These are phyloP conservation scores for Vigna unguiculata DNA, from an alignment of 306 rosid genomes.

Conservation along the genomic window DNA sequence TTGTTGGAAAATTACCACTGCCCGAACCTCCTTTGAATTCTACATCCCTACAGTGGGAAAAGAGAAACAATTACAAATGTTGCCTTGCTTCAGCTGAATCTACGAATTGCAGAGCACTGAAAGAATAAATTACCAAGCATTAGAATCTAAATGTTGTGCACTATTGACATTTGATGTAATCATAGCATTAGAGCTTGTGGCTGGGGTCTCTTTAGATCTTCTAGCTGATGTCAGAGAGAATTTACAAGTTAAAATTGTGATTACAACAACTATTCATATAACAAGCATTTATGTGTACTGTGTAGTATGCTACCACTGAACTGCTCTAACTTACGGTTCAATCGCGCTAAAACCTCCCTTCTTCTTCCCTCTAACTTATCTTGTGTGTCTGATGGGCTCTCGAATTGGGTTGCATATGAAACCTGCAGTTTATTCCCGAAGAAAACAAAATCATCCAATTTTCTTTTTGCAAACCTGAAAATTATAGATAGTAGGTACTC, in stretches of 20 bases:
- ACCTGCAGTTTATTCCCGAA: slow-evolving; percentile 78
- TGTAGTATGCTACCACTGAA: background rate
- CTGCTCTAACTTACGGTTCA: slow-evolving; percentile 58
- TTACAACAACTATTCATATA: slow-evolving; percentile 21
- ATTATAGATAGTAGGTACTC: slow-evolving; percentile 10
- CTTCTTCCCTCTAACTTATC: slow-evolving; percentile 87
- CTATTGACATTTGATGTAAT: slow-evolving; percentile 43
- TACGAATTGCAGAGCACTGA: background rate
- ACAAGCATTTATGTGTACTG: slow-evolving; percentile 14
- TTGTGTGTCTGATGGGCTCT: slow-evolving; percentile 70
- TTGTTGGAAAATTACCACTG: slow-evolving; percentile 45
- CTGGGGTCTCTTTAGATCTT: slow-evolving; percentile 61
- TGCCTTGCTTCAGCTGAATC: slow-evolving; percentile 9
- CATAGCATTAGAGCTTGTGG: slow-evolving; percentile 43
- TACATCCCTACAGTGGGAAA: slow-evolving; percentile 48
- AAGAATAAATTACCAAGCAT: slow-evolving; percentile 48
- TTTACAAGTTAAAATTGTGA: slow-evolving; percentile 18
- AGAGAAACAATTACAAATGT: slow-evolving; percentile 21
- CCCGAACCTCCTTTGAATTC: slow-evolving; percentile 45
- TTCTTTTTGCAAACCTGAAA: slow-evolving; percentile 88
- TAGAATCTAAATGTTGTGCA: slow-evolving; percentile 41
- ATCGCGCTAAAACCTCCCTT: slow-evolving; percentile 72
- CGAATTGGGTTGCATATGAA: slow-evolving; percentile 85
- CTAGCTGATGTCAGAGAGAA: slow-evolving; percentile 57
- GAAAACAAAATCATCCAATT: slow-evolving; percentile 83